Evolutionary conservation across 2,329 filamentous ascomycete species (phyloP), one percentile per base, ranked within the genome.

Genomic region (Xylariaceae sp.): DNA sequence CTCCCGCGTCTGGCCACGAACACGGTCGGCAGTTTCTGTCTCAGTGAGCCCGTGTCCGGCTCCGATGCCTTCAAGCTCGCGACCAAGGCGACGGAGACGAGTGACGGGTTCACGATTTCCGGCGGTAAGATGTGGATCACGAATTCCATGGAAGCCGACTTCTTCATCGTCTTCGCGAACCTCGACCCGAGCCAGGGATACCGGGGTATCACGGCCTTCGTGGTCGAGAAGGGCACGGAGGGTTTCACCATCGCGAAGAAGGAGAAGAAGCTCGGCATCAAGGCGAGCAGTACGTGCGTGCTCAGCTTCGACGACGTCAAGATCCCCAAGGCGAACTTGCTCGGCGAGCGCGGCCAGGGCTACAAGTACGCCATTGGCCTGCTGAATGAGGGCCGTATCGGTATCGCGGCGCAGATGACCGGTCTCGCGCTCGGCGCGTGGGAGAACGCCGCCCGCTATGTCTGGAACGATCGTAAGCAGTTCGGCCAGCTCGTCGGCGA

Each of bases 51-150:
- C 4, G 88, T 89, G 1, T 96, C 91, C 18, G 94, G 94, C 18
- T 96, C 92, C 0, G 94, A 99, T 73, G 94, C 94, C 47, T 99
- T 99, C 72, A 95, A 95, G 1, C 82, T 99, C 65, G 88, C 91
- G 67, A 97, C 94, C 59, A 92, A 90, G 74, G 94, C 94, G 49
- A 87, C 85, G 59, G 90, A 92, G 80, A 94, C 90, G 0, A 81
- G 85, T 18, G 83, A 86, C 65, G 92, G 93, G 39, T 99, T 93
- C 80, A 87, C 82, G 76, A 89, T 99, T 75, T 89, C 85, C 62
- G 94, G 94, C 53, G 87, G 85, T 75, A 99, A 99, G 84, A 99
- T 99, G 94, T 99, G 94, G 94, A 99, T 99, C 77, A 99, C 94
- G 64, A 99, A 99, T 82, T 88, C 89, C 54, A 87, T 93, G 79